Evolutionary conservation across 2,329 filamentous ascomycete species (phyloP).

Genomic region (Trichoderma atroviride): DNA sequence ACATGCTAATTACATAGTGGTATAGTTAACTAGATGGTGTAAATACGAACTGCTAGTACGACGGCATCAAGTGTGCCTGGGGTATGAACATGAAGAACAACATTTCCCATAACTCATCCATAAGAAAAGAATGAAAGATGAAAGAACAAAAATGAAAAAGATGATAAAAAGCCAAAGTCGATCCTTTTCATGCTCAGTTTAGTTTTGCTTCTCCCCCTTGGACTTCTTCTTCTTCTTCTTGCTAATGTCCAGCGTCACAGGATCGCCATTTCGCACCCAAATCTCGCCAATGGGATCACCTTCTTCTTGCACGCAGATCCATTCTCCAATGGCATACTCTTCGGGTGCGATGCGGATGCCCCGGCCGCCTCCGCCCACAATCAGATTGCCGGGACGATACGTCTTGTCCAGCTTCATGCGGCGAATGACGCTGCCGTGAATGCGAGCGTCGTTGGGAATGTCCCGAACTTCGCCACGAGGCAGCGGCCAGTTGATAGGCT

Average conservation of each 20-base stretch:
- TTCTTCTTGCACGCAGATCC: slow-evolving; percentile 65
- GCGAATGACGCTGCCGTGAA: slow-evolving; percentile 75
- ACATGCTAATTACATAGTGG: neutral
- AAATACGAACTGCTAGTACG: neutral
- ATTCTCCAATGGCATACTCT: slow-evolving; percentile 69
- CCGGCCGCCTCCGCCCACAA: slow-evolving; percentile 76
- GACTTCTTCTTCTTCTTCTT: slow-evolving; percentile 19
- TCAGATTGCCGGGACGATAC: slow-evolving; percentile 79
- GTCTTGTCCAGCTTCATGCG: slow-evolving; percentile 64
- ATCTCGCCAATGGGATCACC: slow-evolving; percentile 72
- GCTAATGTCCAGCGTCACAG: slow-evolving; percentile 9
- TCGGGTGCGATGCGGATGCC: slow-evolving; percentile 64
- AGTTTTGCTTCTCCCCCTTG: neutral
- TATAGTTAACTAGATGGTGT: neutral
- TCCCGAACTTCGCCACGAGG: slow-evolving; percentile 78
- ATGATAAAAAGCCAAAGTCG: neutral
- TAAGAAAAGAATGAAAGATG: neutral
- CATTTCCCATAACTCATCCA: slow-evolving; percentile 20
- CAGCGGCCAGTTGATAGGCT: slow-evolving; percentile 77
- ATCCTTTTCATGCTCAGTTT: neutral
- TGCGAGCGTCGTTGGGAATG: slow-evolving; percentile 68
- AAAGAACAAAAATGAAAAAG: neutral
- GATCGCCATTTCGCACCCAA: slow-evolving; percentile 50
- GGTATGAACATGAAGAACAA: slow-evolving; percentile 6
- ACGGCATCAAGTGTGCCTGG: neutral